Evolutionary conservation across 805 yeast genomes (phyloP).

Genomic region (Metschnikowia picachoensis): DNA sequence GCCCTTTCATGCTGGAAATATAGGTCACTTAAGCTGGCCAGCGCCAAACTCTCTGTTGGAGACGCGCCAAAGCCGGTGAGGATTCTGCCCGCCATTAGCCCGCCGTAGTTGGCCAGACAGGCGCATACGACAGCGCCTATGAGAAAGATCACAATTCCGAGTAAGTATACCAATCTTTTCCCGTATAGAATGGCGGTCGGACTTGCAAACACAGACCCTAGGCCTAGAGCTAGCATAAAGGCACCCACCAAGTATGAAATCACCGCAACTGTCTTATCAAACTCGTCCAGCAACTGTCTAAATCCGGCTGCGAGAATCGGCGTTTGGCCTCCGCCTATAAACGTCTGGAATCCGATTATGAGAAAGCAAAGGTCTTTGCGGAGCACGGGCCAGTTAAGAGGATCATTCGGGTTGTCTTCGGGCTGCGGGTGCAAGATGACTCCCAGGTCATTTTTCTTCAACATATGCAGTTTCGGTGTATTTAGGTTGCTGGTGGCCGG

Average conservation of each 20-base stretch:
- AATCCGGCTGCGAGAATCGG: conserved; percentile 59
- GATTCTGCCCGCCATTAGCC: conserved; percentile 55
- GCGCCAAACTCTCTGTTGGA: conserved; percentile 58
- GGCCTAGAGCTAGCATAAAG: conserved; percentile 54
- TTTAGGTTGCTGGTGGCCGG: background rate
- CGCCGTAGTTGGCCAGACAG: conserved; percentile 43
- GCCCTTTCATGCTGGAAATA: conserved; percentile 60
- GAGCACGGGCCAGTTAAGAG: conserved; percentile 63
- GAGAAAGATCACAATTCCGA: conserved; percentile 46
- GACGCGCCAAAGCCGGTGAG: conserved; percentile 58
- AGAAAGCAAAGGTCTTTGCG: conserved; percentile 50
- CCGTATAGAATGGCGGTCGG: conserved; percentile 58
- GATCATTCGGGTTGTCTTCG: conserved; percentile 59
- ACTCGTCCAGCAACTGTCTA: conserved; percentile 38
- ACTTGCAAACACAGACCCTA: conserved; percentile 55
- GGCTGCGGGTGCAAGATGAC: conserved; percentile 60
- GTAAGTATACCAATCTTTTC: conserved; percentile 51
- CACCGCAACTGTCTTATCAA: conserved; percentile 36
- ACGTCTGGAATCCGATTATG: conserved; percentile 53
- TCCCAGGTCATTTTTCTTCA: conserved; percentile 47
- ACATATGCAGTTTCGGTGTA: background rate
- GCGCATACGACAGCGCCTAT: conserved; percentile 56
- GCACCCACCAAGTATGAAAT: conserved; percentile 56
- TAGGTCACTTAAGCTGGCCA: conserved; percentile 59
- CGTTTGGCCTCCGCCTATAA: conserved; percentile 60